Evolutionary conservation across 176 grass and related monocot genomes (phyloP).

Genomic region (Puya raimondii): DNA sequence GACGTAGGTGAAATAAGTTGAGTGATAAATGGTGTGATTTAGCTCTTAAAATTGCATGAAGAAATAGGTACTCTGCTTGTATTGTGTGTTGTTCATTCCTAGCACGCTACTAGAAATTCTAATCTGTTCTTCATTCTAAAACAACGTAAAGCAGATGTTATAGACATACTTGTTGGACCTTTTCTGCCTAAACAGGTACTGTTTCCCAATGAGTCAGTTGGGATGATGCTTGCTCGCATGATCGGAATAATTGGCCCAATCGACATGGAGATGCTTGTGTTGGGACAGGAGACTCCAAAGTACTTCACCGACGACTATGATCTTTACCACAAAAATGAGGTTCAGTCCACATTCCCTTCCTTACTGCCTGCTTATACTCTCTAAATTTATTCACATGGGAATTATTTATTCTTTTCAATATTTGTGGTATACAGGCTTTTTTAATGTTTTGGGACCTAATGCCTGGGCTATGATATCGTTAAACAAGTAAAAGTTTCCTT

Average conservation of each 20-base stretch:
- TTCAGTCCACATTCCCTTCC: constrained; percentile 23
- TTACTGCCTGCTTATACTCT: neutral
- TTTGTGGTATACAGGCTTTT: too few relatives aligned
- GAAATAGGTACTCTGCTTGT: too few relatives aligned
- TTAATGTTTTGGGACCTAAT: too few relatives aligned
- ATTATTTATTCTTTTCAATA: too few relatives aligned
- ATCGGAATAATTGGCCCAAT: constrained; percentile 73
- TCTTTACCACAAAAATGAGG: constrained; percentile 79
- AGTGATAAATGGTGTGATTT: too few relatives aligned
- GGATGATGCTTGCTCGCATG: constrained; percentile 77
- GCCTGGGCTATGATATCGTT: too few relatives aligned
- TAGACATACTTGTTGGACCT: constrained; percentile 1
- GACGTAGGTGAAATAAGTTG: too few relatives aligned
- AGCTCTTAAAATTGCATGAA: too few relatives aligned
- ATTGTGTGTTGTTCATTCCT: too few relatives aligned
- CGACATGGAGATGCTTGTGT: constrained; percentile 84
- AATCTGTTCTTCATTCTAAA: constrained; percentile 10
- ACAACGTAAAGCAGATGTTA: neutral
- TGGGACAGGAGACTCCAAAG: constrained; percentile 57
- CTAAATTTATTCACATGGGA: too few relatives aligned
- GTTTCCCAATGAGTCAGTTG: constrained; percentile 78
- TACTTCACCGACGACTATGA: constrained; percentile 84
- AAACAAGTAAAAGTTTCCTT: too few relatives aligned
- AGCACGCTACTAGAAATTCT: neutral
- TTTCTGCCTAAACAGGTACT: constrained; percentile 51